Base-by-base conservation (phyloP, 805 yeast species). In the Cyberlindnera galapagoensis region DNA sequence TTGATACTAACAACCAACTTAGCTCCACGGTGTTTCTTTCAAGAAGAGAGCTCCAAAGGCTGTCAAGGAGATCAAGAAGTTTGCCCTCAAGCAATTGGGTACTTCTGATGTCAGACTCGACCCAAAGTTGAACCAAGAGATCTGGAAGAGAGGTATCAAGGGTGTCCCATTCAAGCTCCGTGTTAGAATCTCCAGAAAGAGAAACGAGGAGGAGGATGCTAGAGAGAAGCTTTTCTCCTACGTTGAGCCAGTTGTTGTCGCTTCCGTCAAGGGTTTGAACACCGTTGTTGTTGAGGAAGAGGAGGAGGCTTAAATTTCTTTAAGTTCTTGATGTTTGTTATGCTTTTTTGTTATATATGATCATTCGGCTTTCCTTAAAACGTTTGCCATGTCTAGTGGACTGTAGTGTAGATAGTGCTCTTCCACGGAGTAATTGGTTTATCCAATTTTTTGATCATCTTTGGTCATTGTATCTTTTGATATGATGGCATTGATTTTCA, bases 31-130 rank as follows among this genome's bases (percentile, higher is more conserved):
- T 77, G 88, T 81, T 58, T 83, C 86, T 73, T 92, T 90, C 95
- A 92, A 92, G 80, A 84, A 83, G 83, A 87, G 97, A 77, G 99
- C 99, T 63, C 99, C 99, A 74, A 85, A 75, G 67, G 98, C 99
- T 61, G 92, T 90, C 74, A 92, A 86, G 84, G 98, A 87, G 73
- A 88, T 92, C 76, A 90, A 86, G 80, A 87, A 84, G 74, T 92
- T 92, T 67, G 97, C 97, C 64, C 77, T 84, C 67, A 79, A 85
- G 75, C 97, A 90, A 83, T 86, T 92, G 92, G 97, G 97, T 67
- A 92, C 99, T 60, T 71, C 82, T 51, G 99, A 92, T 68, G 97
- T 92, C 69, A 92, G 98, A 79, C 74, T 92, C 62, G 97, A 92
- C 74, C 97, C 98, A 65, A 85, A 80, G 72, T 77, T 92, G 71